Conservation (phyloP, 495 filamentous ascomycete species). For the Hypoxylon intermedium region DNA sequence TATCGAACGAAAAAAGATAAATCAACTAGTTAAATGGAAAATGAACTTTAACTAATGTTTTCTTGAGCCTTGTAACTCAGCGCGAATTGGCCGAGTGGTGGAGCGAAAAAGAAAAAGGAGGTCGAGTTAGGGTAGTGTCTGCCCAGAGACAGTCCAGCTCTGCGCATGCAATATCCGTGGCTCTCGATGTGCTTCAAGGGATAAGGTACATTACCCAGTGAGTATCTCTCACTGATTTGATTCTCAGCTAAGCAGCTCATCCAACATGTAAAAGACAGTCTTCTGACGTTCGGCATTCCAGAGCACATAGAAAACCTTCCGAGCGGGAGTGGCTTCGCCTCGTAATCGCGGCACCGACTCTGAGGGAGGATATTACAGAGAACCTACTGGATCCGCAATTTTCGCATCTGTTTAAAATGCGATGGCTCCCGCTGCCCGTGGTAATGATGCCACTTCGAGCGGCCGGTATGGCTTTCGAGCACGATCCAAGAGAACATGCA, state of each 20-base stretch:
- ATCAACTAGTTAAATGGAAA: too few species aligned
- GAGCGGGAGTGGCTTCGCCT: conserved; percentile 10
- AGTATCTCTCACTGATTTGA: conserved; percentile 4
- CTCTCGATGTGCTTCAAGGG: background rate
- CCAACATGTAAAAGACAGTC: conserved; percentile 9
- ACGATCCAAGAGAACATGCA: conserved; percentile 5
- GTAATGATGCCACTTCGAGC: background rate
- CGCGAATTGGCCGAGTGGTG: too few species aligned
- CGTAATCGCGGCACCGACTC: conserved; percentile 9
- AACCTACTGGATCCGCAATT: background rate
- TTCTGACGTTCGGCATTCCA: conserved; percentile 13
- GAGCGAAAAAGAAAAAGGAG: too few species aligned
- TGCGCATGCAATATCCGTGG: too few species aligned
- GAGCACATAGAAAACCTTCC: conserved; percentile 24
- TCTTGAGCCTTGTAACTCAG: too few species aligned
- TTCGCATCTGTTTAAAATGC: conserved; percentile 4
- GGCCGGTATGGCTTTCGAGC: conserved; percentile 1
- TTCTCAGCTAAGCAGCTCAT: background rate
- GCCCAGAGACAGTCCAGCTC: too few species aligned
- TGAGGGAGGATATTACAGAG: conserved; percentile 2
- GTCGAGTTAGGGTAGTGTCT: too few species aligned
- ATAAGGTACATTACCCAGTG: background rate
- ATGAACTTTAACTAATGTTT: too few species aligned
- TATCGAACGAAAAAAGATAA: too few species aligned
- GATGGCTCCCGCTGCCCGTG: background rate